Evolutionary conservation across 106 monocot genomes (phyloP), one percentile per base, ranked within the genome.

Genomic region (Amphibolis antarctica): DNA sequence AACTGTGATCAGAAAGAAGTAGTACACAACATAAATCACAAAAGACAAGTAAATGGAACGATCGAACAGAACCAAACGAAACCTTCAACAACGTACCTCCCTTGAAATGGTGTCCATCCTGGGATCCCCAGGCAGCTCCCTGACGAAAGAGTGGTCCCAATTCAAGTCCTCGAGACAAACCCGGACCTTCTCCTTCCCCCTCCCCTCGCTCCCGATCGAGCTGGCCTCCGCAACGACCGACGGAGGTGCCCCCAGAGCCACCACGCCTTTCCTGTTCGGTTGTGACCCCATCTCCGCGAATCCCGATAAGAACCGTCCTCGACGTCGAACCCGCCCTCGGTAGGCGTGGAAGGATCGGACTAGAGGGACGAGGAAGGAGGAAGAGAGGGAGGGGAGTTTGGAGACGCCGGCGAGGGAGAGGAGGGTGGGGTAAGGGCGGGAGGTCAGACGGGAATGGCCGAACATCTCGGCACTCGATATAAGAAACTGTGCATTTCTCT

Each of bases 101-200:
- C 96, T 69, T 12, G 86, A 67, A 19, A 86, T 84, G 13, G 28
- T 66, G 68, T 98, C 96, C 2, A 78, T 69, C 63, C 96, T 84
- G 4, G 86, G 76, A 77, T 98, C 96, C 1, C 90, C 86, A 0
- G 96, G 96, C 42, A 98, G 55, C 69, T 98, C 87, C 66, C 84
- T 67, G 15, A 87, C 96, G 52, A 90, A 98, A 28, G 96, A 90
- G 69, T 98, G 84, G 45, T 98, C 87, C 96, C 96, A 98, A 13
- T 86, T 87, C 44, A 98, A 59, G 46, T 90, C 96, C 76, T 98
- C 96, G 51, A 90, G 80, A 54, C 50, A 71, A 60, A 72, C 12
- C 44, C 53, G 12, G 1, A 42, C 10, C 20, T 60, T 60, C n/a
- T 12, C 20, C 42, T 10, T 19, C 43, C 23, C 60, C 17, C 18